Evolutionary conservation across 129 eudicot genomes (phyloP), one percentile per base, ranked within the genome.

Genomic region (Flaveria robusta): DNA sequence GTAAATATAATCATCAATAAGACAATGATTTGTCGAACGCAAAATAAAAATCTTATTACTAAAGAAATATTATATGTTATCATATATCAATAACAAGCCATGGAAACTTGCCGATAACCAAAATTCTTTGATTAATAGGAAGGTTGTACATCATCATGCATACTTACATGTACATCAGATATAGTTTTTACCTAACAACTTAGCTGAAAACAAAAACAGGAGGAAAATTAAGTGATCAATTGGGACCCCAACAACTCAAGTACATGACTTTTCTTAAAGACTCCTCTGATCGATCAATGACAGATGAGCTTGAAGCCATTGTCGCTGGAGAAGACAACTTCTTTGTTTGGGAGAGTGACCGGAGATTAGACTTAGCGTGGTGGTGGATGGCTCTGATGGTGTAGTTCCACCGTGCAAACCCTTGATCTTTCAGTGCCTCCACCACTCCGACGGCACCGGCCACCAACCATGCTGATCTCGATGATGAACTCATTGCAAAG

Each of bases 191-290:
- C 47, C 10, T 42, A 42, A 42, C 46, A 42, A 9, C 46, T 42
- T 7, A 42, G 11, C 46, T 9, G 12, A 42, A 42, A 42, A 42
- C 13, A 42, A 9, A 42, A 0, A 2, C 46, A 9, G 1, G 3
- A 42, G 1, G 1, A 18, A 2, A 18, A 31, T 1, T 4, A 5
- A 9, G 1, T 9, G 6, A 56, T 56, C 31, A 56, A 56, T 63
- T 78, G 3, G 76, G 79, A 14, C 79, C 79, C 83, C 83, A 80
- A 55, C 83, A 80, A 37, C 69, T 80, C 27, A 80, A 66, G 68
- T 80, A 80, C 69, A 83, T 83, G 47, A 75, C 80, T 78, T 83
- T 60, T 41, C 82, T 65, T 24, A 79, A 75, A 15, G 72, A 55
- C 18, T 70, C 72, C 2, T 66, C 81, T 4, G 81, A 65, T 18